Conservation (phyloP, 352 stramenopile species). For the Phytophthora ramorum region DNA sequence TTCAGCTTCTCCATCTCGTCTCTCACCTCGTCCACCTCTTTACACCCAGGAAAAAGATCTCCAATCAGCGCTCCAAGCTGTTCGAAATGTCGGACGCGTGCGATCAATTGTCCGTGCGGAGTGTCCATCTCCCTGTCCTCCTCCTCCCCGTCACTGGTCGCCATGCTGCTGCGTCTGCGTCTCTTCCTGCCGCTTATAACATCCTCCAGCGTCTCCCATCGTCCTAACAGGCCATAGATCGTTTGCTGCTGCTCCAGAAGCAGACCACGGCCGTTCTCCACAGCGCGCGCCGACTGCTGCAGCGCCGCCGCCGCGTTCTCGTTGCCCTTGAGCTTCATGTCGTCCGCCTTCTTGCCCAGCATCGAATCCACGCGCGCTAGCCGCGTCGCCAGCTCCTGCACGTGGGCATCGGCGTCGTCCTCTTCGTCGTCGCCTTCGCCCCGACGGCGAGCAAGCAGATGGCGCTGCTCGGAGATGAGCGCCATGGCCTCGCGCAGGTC, state of each 20-base stretch:
- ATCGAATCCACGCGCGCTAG: slow-evolving; percentile 59
- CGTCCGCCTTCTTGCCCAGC: slow-evolving; percentile 77
- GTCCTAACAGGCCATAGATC: slow-evolving; percentile 47
- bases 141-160: slow-evolving; percentile 9
- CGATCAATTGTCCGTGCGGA: slow-evolving; percentile 11
- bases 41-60: slow-evolving; percentile 23
- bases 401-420: slow-evolving; percentile 27
- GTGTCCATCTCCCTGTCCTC: slow-evolving; percentile 21
- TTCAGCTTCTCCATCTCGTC: slow-evolving; percentile 16
- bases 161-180: neutral
- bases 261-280: slow-evolving; percentile 41
- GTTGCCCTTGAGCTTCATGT: slow-evolving; percentile 79
- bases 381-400: slow-evolving; percentile 45
- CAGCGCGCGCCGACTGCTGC: slow-evolving; percentile 54
- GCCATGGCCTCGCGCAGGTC: slow-evolving; percentile 63
- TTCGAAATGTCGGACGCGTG: slow-evolving; percentile 22
- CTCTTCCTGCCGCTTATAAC: slow-evolving; percentile 2
- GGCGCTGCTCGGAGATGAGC: slow-evolving; percentile 65
- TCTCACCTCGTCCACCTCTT: slow-evolving; percentile 20
- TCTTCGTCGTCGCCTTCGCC: slow-evolving; percentile 34
- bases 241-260: slow-evolving; percentile 62
- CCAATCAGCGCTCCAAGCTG: slow-evolving; percentile 27
- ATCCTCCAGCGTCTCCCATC: slow-evolving; percentile 31
- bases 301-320: slow-evolving; percentile 58
- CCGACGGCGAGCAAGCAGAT: slow-evolving; percentile 41